Evolutionary conservation across 2,329 filamentous ascomycete genomes (phyloP).

Genomic region (Xylariaceae sp.): DNA sequence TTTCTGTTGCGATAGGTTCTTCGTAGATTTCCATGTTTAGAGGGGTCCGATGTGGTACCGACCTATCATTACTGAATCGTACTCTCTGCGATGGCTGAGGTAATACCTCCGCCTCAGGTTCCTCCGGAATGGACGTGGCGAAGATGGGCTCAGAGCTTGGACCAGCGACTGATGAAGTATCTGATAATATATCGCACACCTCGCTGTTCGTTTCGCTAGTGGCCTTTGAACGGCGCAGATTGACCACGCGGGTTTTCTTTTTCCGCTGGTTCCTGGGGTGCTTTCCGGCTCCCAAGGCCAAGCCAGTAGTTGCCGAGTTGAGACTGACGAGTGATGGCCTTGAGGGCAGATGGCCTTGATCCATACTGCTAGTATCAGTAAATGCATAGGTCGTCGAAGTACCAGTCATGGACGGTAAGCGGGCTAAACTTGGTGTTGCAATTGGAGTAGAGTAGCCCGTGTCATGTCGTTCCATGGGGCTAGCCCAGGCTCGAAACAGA

Average conservation of each 20-base stretch:
- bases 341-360: slow-evolving; percentile 60
- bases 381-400: slow-evolving; percentile 66
- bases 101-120: slow-evolving; percentile 47
- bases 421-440: slow-evolving; percentile 52
- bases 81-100: slow-evolving; percentile 34
- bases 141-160: slow-evolving; percentile 60
- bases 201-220: slow-evolving; percentile 49
- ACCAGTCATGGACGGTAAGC: slow-evolving; percentile 60
- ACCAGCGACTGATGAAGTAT: slow-evolving; percentile 51
- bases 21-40: slow-evolving; percentile 34
- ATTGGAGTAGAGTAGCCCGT: slow-evolving; percentile 44
- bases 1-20: slow-evolving; percentile 19
- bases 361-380: slow-evolving; percentile 64
- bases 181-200: slow-evolving; percentile 47
- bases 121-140: slow-evolving; percentile 55
- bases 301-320: slow-evolving; percentile 56
- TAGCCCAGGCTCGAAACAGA: slow-evolving; percentile 89
- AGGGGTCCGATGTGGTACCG: slow-evolving; percentile 28
- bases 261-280: slow-evolving; percentile 62
- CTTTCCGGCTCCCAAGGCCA: slow-evolving; percentile 59
- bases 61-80: slow-evolving; percentile 37
- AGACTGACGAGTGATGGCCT: slow-evolving; percentile 63
- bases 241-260: slow-evolving; percentile 80
- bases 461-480: slow-evolving; percentile 68
- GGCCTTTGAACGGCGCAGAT: slow-evolving; percentile 63